Base-by-base conservation (phyloP, 225 moss, liverwort and hornwort genomes). In the Bryum argenteum region DNA sequence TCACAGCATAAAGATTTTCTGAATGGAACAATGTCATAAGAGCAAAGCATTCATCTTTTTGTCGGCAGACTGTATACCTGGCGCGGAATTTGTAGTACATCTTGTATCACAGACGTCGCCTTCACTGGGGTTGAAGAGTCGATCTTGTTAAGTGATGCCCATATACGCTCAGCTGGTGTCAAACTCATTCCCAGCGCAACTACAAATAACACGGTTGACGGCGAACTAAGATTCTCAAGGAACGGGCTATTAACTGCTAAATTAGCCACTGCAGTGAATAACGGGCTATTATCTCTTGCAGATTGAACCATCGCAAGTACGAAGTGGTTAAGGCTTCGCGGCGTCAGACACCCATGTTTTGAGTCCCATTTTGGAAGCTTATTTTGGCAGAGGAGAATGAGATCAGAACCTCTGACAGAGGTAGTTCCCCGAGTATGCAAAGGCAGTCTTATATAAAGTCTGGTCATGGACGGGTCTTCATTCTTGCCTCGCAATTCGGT, bases 371-470 rank as follows among this genome's bases (percentile, higher is more conserved):
- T 1, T 11, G 80, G 75, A 16, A 11, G 71, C 12, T 58, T 22
- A 20, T 71, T 64, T 54, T 28, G 54, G 58, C 78, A 78, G 45
- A 84, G 48, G 54, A 84, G 67, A 11, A 75, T 55, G 74, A 84
- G 64, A 45, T 81, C 80, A 28, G 48, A 53, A 7, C 1, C 6
- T 19, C 16, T 38, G 26, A 78, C 23, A 26, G 20, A 9, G 9
- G 15, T 14, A 40, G 13, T 38, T 54, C 5, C 43, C 18, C 15
- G 17, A 14, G 37, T 9, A 7, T 2, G 9, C 23, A 1, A 4
- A 5, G 26, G 18, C 17, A 42, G 14, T 23, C 5, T 5, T 17
- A 78, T 3, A 2, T 0, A 7, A 12, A 76, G 54, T 50, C 4
- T 76, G 61, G 55, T 71, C 28, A 71, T 41, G 61, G 61, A 61